Evolutionary conservation across 768 basidiomycete genomes (phyloP).

Genomic region (Suillus discolor): DNA sequence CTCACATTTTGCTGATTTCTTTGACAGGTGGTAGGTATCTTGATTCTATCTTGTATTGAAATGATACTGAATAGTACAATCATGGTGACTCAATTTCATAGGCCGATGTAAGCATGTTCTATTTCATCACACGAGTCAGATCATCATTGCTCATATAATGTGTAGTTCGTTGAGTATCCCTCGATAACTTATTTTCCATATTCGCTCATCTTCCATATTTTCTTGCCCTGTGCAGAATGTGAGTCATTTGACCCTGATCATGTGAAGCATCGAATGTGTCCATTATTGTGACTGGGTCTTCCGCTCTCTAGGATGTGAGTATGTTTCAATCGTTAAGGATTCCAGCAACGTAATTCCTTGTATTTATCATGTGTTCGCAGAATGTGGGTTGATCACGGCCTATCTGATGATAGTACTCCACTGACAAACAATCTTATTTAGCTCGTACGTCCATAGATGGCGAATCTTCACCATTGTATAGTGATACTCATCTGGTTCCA

Average conservation of each 20-base stretch:
- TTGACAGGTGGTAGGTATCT: background rate
- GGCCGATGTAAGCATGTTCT: background rate
- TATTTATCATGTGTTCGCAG: background rate
- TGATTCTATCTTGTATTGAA: background rate
- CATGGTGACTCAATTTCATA: background rate
- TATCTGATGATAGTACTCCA: background rate
- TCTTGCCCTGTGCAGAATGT: background rate
- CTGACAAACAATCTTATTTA: background rate
- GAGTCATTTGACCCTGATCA: background rate
- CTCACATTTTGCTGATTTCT: background rate
- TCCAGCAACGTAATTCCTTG: too few relatives aligned
- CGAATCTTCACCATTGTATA: too few relatives aligned
- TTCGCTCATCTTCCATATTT: background rate
- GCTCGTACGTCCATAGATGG: background rate
- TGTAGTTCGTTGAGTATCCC: background rate
- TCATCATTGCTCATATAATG: background rate
- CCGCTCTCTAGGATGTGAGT: background rate
- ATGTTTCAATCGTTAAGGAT: background rate
- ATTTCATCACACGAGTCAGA: background rate
- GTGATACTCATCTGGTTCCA: too few relatives aligned
- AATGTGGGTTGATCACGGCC: background rate
- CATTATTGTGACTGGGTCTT: background rate
- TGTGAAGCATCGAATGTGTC: background rate
- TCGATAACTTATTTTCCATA: background rate
- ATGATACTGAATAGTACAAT: background rate